phyloP scores from a whole-genome alignment of 208 protist species.

The Trypanosomatidae sp. region DNA sequence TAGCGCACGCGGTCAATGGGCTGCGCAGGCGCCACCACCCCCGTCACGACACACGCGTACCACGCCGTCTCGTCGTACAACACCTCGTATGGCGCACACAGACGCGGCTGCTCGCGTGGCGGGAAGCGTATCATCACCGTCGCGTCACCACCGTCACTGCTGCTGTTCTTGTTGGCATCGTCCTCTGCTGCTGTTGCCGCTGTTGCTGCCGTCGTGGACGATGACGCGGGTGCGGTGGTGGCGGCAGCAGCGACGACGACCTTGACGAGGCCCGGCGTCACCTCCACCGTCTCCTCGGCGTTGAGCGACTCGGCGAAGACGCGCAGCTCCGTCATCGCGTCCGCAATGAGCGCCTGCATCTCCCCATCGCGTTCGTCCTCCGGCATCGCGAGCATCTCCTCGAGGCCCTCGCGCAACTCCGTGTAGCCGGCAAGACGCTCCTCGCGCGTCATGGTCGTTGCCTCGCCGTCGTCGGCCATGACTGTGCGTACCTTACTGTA shows the following conservation, averaged over 20 bases:
- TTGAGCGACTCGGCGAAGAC: constrained; percentile 34
- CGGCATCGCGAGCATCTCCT: not conserved
- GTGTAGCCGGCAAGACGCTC: not conserved
- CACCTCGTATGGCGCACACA: constrained; percentile 51
- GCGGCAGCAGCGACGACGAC: constrained; percentile 1
- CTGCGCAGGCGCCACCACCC: constrained; percentile 17
- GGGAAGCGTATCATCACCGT: not conserved
- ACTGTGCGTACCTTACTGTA: not conserved
- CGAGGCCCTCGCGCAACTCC: not conserved
- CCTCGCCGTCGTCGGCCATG: too few relatives aligned
- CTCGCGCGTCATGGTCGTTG: too few relatives aligned
- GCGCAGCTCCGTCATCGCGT: constrained; percentile 24
- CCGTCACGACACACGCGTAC: constrained; percentile 65
- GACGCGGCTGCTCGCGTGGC: not conserved
- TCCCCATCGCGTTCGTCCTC: constrained; percentile 19
- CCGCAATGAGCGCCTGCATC: constrained; percentile 24
- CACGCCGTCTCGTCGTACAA: constrained; percentile 45
- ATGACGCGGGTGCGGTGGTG: constrained; percentile 4
- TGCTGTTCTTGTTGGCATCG: not conserved
- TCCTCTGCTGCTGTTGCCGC: not conserved
- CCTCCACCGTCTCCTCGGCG: constrained; percentile 20
- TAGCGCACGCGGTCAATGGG: constrained; percentile 39
- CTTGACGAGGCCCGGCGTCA: constrained; percentile 19
- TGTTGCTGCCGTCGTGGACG: not conserved
- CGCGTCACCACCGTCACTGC: too few relatives aligned